phyloP scores from a whole-genome alignment of 2,329 filamentous ascomycete genomes.

The Geosmithia morbida region DNA sequence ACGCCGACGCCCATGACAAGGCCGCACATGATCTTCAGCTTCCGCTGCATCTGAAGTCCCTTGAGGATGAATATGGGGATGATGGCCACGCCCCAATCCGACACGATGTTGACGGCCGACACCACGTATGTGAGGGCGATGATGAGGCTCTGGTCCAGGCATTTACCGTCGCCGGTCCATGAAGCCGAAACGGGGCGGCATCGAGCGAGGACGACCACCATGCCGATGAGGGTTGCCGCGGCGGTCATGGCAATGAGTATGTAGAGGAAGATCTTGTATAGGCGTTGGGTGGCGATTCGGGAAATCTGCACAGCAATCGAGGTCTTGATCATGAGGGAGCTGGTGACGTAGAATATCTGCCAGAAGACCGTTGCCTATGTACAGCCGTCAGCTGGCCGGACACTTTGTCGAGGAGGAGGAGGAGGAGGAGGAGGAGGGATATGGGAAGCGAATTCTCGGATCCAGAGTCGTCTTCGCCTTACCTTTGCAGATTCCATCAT shows the following conservation, averaged over 20 bases:
- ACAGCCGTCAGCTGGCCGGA: too few relatives aligned
- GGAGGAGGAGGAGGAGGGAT: too few relatives aligned
- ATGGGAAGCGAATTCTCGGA: too few relatives aligned
- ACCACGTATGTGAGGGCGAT: conserved; percentile 13
- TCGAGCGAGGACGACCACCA: conserved; percentile 3
- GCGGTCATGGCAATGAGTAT: not conserved
- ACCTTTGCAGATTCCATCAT: not conserved
- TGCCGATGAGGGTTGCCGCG: conserved; percentile 1
- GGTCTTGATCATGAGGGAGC: conserved; percentile 4
- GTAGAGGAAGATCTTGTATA: conserved; percentile 1
- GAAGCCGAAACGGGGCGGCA: conserved; percentile 6
- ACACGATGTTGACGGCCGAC: conserved; percentile 13
- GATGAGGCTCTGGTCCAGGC: conserved; percentile 8
- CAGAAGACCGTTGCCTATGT: not conserved
- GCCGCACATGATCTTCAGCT: conserved; percentile 1
- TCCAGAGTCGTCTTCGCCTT: too few relatives aligned
- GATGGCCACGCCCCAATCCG: conserved; percentile 9
- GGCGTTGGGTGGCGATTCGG: conserved; percentile 4
- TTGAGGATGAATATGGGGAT: conserved; percentile 9
- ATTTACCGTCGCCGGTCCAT: conserved; percentile 6
- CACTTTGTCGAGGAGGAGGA: too few relatives aligned
- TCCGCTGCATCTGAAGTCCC: conserved; percentile 5
- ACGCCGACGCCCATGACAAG: conserved; percentile 3
- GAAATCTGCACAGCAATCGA: conserved; percentile 6
- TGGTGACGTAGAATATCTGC: conserved; percentile 1